Percentiles rank a stretch among this genome's conserved stretches.
Evolutionary conservation across 495 filamentous ascomycete genomes (phyloP).

Genomic region (Penicillium turbatum): DNA sequence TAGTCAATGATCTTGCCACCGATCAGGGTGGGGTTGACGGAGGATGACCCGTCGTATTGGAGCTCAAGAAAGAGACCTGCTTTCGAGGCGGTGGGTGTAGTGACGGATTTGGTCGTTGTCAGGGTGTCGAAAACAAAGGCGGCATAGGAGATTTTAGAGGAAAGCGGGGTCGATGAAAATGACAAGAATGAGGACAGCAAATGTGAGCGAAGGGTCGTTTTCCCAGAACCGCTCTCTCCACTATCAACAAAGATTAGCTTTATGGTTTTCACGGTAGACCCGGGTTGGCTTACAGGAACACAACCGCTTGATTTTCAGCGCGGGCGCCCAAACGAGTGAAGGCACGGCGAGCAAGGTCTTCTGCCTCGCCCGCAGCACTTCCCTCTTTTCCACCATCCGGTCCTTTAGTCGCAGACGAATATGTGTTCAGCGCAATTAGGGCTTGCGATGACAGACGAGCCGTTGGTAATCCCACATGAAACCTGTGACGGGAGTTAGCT

Average conservation of each 20-base stretch:
- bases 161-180: constrained; percentile 86
- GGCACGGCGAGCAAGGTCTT: constrained; percentile 81
- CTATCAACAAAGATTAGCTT: constrained; percentile 41
- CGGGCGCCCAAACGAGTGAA: constrained; percentile 82
- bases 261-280: not conserved
- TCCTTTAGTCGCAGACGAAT: constrained; percentile 78
- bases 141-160: constrained; percentile 86
- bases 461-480: constrained; percentile 83
- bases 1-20: constrained; percentile 95
- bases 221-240: constrained; percentile 92
- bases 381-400: constrained; percentile 85
- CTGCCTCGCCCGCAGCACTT: constrained; percentile 79
- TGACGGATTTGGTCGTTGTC: constrained; percentile 95
- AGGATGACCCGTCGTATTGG: constrained; percentile 87
- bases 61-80: constrained; percentile 92
- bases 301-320: constrained; percentile 84
- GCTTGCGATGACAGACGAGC: constrained; percentile 87
- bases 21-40: constrained; percentile 74
- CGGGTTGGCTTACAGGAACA: constrained; percentile 74
- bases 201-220: constrained; percentile 89
- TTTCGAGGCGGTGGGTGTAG: constrained; percentile 91
- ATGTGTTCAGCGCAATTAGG: constrained; percentile 87
- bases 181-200: constrained; percentile 76
- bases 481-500: constrained; percentile 40
- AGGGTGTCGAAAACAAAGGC: constrained; percentile 93